Percentiles rank a stretch among this genome's conserved stretches.
Conservation (phyloP, 371 early-diverging fungal species). For the Mortierella sp. region DNA sequence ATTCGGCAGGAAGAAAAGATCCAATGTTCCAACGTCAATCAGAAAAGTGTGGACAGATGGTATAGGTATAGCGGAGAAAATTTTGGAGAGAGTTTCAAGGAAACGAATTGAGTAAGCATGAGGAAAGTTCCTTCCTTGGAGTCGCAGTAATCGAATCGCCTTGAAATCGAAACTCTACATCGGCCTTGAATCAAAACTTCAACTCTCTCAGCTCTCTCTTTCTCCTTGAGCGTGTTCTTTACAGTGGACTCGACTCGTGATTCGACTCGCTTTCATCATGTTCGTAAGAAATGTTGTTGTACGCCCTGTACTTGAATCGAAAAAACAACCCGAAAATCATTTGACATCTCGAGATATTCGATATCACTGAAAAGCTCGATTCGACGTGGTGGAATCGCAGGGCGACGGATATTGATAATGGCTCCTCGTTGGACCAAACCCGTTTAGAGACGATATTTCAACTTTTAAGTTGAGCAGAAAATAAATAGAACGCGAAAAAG, state of each 20-base stretch:
- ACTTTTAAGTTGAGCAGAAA: not conserved
- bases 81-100: not conserved
- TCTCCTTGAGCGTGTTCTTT: not conserved
- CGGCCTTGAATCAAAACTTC: not conserved
- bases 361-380: not conserved
- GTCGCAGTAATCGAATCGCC: not conserved
- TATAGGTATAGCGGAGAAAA: not conserved
- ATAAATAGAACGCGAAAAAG: not conserved
- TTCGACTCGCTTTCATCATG: not conserved
- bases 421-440: too few relatives aligned
- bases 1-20: not conserved
- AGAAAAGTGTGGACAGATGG: not conserved
- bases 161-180: not conserved
- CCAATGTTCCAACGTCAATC: not conserved
- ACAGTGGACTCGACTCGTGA: not conserved
- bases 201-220: not conserved
- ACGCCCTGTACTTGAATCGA: not conserved
- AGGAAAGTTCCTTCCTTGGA: not conserved
- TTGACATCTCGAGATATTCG: not conserved
- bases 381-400: not conserved
- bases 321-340: not conserved
- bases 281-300: not conserved
- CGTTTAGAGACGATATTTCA: not conserved
- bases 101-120: too few relatives aligned
- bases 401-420: not conserved